These are phyloP conservation scores for Pezicula radicicola DNA, from an alignment of 2,329 filamentous ascomycete species.

Conservation along the genomic window DNA sequence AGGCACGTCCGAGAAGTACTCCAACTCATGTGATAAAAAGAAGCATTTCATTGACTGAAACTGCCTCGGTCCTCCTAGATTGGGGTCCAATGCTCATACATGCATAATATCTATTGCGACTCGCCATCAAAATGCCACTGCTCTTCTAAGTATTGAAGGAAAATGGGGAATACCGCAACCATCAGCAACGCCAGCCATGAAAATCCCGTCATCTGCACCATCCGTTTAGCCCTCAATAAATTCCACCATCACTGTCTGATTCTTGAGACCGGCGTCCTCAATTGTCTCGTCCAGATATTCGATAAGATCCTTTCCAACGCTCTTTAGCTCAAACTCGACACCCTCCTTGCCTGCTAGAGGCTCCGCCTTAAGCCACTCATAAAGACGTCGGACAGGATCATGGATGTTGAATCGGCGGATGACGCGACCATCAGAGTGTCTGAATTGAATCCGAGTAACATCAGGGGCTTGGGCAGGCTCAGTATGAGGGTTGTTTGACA, in stretches of 20 bases:
- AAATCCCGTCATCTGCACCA: not conserved
- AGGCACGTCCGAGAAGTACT: too few species aligned
- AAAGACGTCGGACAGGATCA: conserved; percentile 79
- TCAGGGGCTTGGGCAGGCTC: conserved; percentile 74
- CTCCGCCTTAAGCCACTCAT: conserved; percentile 93
- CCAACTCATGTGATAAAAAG: too few species aligned
- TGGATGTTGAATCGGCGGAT: conserved; percentile 79
- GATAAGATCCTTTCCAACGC: conserved; percentile 83
- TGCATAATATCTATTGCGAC: too few species aligned
- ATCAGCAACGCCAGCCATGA: not conserved
- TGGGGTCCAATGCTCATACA: too few species aligned
- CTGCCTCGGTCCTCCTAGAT: too few species aligned
- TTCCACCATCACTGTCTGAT: conserved; percentile 94
- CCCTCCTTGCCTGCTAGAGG: conserved; percentile 78
- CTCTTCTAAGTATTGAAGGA: too few species aligned
- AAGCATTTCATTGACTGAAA: too few species aligned
- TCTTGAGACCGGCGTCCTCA: conserved; percentile 80
- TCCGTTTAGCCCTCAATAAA: conserved; percentile 54
- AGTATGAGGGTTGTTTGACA: conserved; percentile 66
- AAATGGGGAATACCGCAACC: not conserved
- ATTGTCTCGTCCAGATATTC: conserved; percentile 71
- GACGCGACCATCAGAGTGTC: conserved; percentile 78
- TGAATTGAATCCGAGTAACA: conserved; percentile 89
- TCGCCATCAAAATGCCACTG: too few species aligned
- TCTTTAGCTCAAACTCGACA: conserved; percentile 81